A percentile compares a stretch with the other conserved stretches of the same genome.
phyloP scores from a whole-genome alignment of 2,329 filamentous ascomycete species.

The Scedosporium minutisporum region DNA sequence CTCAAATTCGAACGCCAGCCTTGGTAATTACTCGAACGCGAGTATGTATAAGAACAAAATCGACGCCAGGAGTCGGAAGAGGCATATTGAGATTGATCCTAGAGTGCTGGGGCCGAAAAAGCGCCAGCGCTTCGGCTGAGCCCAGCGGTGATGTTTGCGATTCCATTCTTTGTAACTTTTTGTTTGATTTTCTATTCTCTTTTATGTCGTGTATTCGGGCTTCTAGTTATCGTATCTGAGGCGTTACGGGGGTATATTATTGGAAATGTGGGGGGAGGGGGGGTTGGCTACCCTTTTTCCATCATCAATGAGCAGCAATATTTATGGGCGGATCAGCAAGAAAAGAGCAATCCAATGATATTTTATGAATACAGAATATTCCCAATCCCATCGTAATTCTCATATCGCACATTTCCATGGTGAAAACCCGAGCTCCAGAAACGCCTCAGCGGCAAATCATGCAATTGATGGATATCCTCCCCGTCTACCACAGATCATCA shows the following conservation, averaged over 20 bases:
- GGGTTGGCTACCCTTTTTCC: no score
- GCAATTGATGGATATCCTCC: background rate
- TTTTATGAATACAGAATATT: no score
- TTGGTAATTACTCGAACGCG: background rate
- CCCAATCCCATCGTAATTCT: no score
- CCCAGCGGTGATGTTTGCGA: background rate
- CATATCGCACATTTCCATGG: no score
- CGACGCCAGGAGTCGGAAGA: background rate
- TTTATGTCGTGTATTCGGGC: background rate
- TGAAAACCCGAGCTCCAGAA: no score
- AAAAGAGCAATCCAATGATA: no score
- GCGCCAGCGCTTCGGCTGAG: conserved; percentile 1
- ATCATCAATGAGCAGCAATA: no score
- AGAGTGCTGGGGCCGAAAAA: background rate
- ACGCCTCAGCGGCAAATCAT: no score
- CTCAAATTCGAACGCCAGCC: background rate
- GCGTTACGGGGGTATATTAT: background rate
- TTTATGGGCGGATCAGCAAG: no score
- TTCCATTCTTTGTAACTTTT: background rate
- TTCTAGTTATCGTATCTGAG: background rate
- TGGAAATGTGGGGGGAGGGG: no score
- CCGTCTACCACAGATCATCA: conserved; percentile 36
- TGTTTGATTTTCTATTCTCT: background rate
- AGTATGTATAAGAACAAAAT: background rate
- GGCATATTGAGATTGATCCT: background rate